Evolutionary conservation across 352 stramenopile species (phyloP).

Genomic region (Phytophthora megakarya): DNA sequence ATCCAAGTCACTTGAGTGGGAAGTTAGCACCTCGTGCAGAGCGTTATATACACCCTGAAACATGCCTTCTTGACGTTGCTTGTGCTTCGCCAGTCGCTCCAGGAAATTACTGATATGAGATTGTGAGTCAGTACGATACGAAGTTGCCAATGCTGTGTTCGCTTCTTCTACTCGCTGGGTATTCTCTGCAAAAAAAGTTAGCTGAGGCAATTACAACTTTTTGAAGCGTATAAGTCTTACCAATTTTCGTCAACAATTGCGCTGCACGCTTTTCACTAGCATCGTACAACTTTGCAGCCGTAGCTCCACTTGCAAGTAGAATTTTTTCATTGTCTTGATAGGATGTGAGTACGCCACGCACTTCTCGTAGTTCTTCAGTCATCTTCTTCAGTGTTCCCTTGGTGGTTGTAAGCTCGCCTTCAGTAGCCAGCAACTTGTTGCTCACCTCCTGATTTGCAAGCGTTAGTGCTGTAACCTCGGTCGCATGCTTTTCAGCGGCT

Average conservation of each 20-base stretch:
- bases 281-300: slow-evolving; percentile 55
- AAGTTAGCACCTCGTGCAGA: slow-evolving; percentile 52
- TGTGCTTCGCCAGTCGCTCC: slow-evolving; percentile 49
- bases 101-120: slow-evolving; percentile 55
- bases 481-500: slow-evolving; percentile 52
- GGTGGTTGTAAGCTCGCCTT: slow-evolving; percentile 39
- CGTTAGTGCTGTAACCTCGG: slow-evolving; percentile 50
- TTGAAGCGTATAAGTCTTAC: slow-evolving; percentile 7
- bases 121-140: slow-evolving; percentile 50
- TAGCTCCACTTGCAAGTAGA: slow-evolving; percentile 56
- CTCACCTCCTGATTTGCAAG: slow-evolving; percentile 51
- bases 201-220: background rate
- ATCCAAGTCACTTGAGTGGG: slow-evolving; percentile 51
- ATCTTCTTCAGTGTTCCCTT: slow-evolving; percentile 45
- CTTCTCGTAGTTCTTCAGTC: slow-evolving; percentile 30
- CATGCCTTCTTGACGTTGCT: slow-evolving; percentile 51
- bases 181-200: slow-evolving; percentile 39
- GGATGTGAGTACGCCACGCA: slow-evolving; percentile 38
- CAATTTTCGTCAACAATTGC: slow-evolving; percentile 63
- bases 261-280: slow-evolving; percentile 57
- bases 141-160: slow-evolving; percentile 54
- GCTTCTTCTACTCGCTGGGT: slow-evolving; percentile 48
- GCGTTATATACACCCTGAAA: slow-evolving; percentile 48
- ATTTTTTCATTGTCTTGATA: slow-evolving; percentile 65
- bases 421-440: slow-evolving; percentile 41